A percentile compares a stretch with the other conserved stretches of the same genome.
Conservation (phyloP, 371 early-diverging fungal genomes). For the Saksenaea vasiformis region DNA sequence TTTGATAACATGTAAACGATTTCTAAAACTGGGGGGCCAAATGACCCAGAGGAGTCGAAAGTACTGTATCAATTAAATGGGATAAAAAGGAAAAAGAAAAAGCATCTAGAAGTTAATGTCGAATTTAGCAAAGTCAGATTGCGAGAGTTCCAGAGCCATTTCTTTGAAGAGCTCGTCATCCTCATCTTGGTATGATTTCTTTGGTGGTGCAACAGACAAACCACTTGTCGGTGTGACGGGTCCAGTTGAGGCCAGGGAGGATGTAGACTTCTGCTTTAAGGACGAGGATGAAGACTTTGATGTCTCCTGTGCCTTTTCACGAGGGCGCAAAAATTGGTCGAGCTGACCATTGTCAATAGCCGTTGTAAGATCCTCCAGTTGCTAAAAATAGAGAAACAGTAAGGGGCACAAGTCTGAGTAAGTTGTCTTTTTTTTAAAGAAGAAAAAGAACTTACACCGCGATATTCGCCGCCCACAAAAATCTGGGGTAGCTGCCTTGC, state of each 20-base stretch:
- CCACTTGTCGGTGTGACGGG: constrained; percentile 19
- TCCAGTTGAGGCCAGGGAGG: constrained; percentile 17
- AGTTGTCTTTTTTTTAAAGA: not conserved
- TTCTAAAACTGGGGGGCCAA: too few species aligned
- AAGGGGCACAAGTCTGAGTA: not conserved
- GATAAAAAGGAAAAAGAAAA: not conserved
- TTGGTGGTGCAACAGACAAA: not conserved
- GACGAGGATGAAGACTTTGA: not conserved
- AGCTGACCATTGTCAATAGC: constrained; percentile 12
- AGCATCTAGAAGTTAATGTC: constrained; percentile 18
- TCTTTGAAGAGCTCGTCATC: constrained; percentile 20
- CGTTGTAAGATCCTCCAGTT: constrained; percentile 15
- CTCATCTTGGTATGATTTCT: constrained; percentile 8
- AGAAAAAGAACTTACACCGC: constrained; percentile 28
- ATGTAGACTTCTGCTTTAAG: constrained; percentile 8
- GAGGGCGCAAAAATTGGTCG: constrained; percentile 8
- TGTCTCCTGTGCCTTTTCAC: not conserved
- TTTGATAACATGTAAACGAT: too few species aligned
- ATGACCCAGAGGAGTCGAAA: too few species aligned
- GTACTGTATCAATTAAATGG: too few species aligned
- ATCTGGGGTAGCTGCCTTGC: constrained; percentile 33
- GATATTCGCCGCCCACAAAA: constrained; percentile 46
- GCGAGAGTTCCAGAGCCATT: constrained; percentile 18
- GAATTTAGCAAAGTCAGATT: constrained; percentile 19
- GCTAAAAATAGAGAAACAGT: constrained; percentile 11